phyloP scores from a whole-genome alignment of 2,329 filamentous ascomycete genomes.

The Dothiorella sarmentorum region DNA sequence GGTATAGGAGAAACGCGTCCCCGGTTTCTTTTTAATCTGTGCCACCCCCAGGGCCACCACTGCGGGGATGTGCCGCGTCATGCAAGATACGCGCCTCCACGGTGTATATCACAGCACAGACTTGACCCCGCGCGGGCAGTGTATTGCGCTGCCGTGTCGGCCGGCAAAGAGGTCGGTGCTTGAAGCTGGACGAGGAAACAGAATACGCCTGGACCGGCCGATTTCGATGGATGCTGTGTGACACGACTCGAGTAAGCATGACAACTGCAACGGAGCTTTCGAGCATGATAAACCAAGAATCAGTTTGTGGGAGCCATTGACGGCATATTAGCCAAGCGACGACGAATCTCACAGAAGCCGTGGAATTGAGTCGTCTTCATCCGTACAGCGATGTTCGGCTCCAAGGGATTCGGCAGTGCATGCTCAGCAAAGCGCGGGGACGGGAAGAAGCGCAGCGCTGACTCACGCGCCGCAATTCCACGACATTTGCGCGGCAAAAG shows the following conservation, averaged over 20 bases:
- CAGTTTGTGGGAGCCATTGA: no score
- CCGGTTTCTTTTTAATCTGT: neutral
- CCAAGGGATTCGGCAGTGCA: neutral
- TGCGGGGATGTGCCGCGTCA: neutral
- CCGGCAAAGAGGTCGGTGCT: neutral
- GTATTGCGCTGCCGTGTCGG: neutral
- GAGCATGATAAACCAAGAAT: neutral
- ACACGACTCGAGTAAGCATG: neutral
- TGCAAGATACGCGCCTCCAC: constrained; percentile 6
- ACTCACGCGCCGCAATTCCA: neutral
- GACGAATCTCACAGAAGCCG: neutral
- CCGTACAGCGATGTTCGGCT: neutral
- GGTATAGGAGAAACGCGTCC: no score
- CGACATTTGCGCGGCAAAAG: neutral
- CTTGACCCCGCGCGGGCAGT: neutral
- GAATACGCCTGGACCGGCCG: neutral
- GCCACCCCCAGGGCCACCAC: neutral
- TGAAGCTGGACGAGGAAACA: neutral
- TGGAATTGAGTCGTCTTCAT: neutral
- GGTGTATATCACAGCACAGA: neutral
- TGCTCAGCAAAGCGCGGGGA: neutral
- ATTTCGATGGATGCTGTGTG: neutral
- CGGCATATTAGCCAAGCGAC: neutral
- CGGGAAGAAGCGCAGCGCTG: neutral
- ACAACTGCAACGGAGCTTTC: neutral